Conservation (phyloP, 73 alveolate species). For the Effrenium voratum region DNA sequence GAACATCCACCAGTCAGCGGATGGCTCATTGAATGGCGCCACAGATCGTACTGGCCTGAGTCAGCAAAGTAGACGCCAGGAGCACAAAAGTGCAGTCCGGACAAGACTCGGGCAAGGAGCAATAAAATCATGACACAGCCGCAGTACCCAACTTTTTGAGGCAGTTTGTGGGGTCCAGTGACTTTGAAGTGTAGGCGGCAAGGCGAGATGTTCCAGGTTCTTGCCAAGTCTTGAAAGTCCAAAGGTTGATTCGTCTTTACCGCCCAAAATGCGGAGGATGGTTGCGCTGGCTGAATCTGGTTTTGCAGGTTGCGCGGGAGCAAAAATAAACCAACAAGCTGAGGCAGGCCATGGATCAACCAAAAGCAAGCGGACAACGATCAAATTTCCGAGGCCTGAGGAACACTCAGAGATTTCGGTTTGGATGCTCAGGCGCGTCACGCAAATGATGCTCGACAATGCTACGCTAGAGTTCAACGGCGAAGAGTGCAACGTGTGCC, state of each 20-base stretch:
- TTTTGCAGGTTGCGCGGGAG: not conserved
- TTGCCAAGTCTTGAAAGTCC: no score
- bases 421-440: no score
- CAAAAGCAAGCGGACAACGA: no score
- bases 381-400: no score
- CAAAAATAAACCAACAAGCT: not conserved
- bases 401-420: no score
- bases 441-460: no score
- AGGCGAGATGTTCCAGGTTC: not conserved
- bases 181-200: not conserved
- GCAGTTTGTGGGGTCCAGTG: not conserved
- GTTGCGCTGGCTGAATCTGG: no score
- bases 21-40: constrained; percentile 91
- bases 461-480: no score
- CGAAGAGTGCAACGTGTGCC: no score
- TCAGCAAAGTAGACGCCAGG: not conserved
- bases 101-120: not conserved
- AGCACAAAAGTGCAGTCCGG: not conserved
- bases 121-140: not conserved
- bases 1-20: constrained; percentile 90
- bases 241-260: no score
- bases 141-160: not conserved
- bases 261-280: no score
- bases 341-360: no score
- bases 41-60: constrained; percentile 69